phyloP scores from a whole-genome alignment of 805 yeast genomes.

The Ogataea henricii region DNA sequence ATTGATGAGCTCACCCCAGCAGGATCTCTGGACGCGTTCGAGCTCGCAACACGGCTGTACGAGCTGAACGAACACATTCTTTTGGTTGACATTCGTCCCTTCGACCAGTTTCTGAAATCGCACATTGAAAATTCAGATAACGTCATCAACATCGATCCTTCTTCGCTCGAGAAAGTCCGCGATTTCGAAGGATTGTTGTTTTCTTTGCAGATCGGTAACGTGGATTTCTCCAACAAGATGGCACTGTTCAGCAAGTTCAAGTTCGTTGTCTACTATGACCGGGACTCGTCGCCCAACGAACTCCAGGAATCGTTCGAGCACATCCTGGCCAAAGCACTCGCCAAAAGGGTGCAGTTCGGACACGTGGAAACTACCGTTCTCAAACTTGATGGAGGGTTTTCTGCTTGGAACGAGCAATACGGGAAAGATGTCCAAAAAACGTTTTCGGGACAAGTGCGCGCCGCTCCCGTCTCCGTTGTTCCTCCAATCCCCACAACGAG shows the following conservation, averaged over 20 bases:
- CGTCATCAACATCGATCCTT: constrained; percentile 44
- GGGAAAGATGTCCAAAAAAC: constrained; percentile 29
- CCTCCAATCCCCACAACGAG: constrained; percentile 12
- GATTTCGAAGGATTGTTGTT: constrained; percentile 23
- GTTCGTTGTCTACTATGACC: constrained; percentile 42
- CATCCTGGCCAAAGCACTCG: constrained; percentile 16
- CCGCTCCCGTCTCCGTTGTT: neutral
- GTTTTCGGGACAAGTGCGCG: constrained; percentile 13
- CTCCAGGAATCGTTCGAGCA: constrained; percentile 29
- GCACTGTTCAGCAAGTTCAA: constrained; percentile 35
- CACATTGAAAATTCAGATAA: constrained; percentile 40
- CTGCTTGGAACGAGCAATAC: constrained; percentile 42
- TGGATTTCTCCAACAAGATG: constrained; percentile 36
- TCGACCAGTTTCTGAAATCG: constrained; percentile 33
- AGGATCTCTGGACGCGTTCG: constrained; percentile 15
- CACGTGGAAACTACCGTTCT: constrained; percentile 9
- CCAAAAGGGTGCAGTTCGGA: constrained; percentile 16
- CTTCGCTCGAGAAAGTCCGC: constrained; percentile 17
- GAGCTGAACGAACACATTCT: constrained; percentile 23
- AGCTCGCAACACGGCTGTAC: constrained; percentile 14
- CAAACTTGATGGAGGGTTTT: constrained; percentile 45
- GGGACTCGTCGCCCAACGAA: constrained; percentile 34
- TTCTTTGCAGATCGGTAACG: constrained; percentile 34
- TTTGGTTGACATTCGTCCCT: constrained; percentile 43
- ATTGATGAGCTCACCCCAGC: neutral